These are phyloP conservation scores for Claviceps cyperi DNA, from an alignment of 2,329 filamentous ascomycete species.

Conservation along the genomic window DNA sequence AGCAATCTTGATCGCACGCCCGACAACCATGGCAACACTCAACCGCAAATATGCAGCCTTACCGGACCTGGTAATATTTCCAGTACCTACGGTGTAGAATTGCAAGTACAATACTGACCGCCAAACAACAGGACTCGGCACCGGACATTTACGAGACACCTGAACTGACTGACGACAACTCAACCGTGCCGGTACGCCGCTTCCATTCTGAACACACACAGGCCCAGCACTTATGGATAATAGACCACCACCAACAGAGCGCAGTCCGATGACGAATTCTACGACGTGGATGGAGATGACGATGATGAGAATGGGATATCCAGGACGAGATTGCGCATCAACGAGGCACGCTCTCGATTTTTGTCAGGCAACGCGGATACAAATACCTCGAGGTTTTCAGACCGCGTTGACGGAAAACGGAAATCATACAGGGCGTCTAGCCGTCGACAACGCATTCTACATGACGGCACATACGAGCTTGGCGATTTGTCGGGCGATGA, in stretches of 20 bases:
- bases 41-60: conserved; percentile 72
- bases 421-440: conserved; percentile 70
- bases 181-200: conserved; percentile 60
- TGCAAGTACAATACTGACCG: conserved; percentile 11
- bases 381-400: conserved; percentile 72
- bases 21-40: conserved; percentile 35
- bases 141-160: conserved; percentile 96
- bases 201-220: background rate
- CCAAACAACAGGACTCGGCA: conserved; percentile 55
- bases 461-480: conserved; percentile 50
- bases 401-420: conserved; percentile 68
- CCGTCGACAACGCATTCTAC: conserved; percentile 46
- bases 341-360: conserved; percentile 70
- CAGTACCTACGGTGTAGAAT: conserved; percentile 1
- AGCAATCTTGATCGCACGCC: background rate
- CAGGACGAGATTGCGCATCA: conserved; percentile 58
- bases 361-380: conserved; percentile 62
- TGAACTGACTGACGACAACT: conserved; percentile 78
- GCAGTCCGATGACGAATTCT: conserved; percentile 47
- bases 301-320: conserved; percentile 53
- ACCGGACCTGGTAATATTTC: conserved; percentile 52
- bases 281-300: conserved; percentile 49
- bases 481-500: conserved; percentile 67
- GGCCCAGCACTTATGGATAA: conserved; percentile 11
- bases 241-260: conserved; percentile 42